A percentile compares a stretch with the other conserved stretches of the same genome.
Evolutionary conservation across 129 eudicot species (phyloP).

Genomic region (Smallanthus sonchifolius): DNA sequence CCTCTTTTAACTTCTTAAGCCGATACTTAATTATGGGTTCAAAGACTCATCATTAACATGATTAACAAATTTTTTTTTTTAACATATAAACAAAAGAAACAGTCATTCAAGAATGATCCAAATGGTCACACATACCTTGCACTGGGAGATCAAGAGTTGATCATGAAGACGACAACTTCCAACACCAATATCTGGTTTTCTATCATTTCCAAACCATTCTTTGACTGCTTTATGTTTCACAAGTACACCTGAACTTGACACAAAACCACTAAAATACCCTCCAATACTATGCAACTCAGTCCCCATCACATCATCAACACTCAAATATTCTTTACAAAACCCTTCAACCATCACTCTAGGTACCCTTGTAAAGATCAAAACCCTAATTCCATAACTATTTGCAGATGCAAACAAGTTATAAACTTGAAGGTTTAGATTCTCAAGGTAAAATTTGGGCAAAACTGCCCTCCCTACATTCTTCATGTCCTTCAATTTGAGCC

Average conservation of each 20-base stretch:
- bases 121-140: constrained; percentile 59
- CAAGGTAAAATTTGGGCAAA: constrained; percentile 85
- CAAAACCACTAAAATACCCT: constrained; percentile 51
- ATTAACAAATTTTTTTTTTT: not conserved
- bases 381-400: constrained; percentile 26
- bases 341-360: constrained; percentile 93
- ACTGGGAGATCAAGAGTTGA: constrained; percentile 57
- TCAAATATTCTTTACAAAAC: constrained; percentile 65
- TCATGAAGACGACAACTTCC: constrained; percentile 57
- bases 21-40: not conserved
- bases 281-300: constrained; percentile 68
- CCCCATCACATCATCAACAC: constrained; percentile 50
- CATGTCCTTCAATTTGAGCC: constrained; percentile 55
- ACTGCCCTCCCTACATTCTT: constrained; percentile 68
- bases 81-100: not conserved
- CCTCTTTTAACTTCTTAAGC: too few species aligned
- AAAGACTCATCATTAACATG: not conserved
- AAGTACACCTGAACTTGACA: constrained; percentile 48
- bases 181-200: constrained; percentile 69
- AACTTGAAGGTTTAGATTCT: constrained; percentile 51
- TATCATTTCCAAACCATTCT: constrained; percentile 49
- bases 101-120: constrained; percentile 12
- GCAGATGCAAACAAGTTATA: constrained; percentile 37
- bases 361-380: constrained; percentile 50
- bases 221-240: constrained; percentile 71